Evolutionary conservation across 352 stramenopile species (phyloP).

Genomic region (Pythium brachiatum): DNA sequence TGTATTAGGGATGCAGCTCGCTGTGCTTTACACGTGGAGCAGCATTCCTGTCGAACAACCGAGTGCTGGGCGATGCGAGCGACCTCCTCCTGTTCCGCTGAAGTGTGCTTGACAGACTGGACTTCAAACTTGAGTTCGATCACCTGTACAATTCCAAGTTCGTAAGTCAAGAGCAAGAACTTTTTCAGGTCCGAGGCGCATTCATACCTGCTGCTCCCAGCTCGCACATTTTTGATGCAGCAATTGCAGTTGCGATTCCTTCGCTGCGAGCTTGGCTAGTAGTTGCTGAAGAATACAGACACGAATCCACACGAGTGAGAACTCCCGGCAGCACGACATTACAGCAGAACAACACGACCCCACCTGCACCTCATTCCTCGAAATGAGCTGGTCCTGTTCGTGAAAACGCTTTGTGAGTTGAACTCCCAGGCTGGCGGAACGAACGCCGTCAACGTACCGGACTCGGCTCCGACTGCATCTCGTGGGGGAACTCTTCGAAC

Average conservation of each 20-base stretch:
- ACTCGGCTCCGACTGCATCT: not conserved
- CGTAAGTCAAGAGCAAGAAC: too few species aligned
- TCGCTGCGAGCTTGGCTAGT: conserved; percentile 31
- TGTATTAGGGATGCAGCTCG: conserved; percentile 17
- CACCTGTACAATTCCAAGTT: too few species aligned
- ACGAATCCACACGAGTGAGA: not conserved
- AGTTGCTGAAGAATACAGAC: conserved; percentile 12
- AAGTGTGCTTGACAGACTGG: conserved; percentile 34
- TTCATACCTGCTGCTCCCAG: conserved; percentile 40
- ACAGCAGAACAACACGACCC: not conserved
- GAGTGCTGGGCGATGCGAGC: conserved; percentile 23
- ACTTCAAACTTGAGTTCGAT: conserved; percentile 56
- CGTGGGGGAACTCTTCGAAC: conserved; percentile 1
- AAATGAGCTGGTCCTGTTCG: conserved; percentile 20
- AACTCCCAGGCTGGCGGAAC: too few species aligned
- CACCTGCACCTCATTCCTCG: conserved; percentile 23
- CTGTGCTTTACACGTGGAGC: conserved; percentile 19
- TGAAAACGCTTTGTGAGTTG: not conserved
- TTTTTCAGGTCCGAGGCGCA: not conserved
- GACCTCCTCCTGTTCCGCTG: conserved; percentile 32
- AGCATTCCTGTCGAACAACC: conserved; percentile 27
- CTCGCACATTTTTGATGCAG: conserved; percentile 38
- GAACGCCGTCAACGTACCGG: not conserved
- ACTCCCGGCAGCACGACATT: not conserved
- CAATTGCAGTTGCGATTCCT: conserved; percentile 40